A percentile compares a stretch with the other conserved stretches of the same genome.
Evolutionary conservation across 495 filamentous ascomycete species (phyloP).

Genomic region (Coniosporium apollinis): DNA sequence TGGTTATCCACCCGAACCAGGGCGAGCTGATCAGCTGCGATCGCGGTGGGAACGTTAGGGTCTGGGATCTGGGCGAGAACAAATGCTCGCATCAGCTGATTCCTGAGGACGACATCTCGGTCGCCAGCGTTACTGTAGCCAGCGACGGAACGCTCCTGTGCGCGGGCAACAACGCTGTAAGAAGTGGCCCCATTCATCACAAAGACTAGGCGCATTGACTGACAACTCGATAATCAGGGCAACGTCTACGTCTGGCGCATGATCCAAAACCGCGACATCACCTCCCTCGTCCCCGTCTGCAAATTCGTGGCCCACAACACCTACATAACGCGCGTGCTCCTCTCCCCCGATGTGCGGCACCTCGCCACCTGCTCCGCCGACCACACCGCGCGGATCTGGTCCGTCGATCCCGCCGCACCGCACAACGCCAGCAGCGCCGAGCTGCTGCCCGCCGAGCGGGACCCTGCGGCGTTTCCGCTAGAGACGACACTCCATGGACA

Average conservation of each 20-base stretch:
- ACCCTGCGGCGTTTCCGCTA: conserved; percentile 47
- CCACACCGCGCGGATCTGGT: conserved; percentile 96
- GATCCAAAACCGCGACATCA: conserved; percentile 64
- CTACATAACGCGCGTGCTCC: conserved; percentile 87
- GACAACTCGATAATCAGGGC: conserved; percentile 37
- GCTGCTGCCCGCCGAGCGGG: conserved; percentile 11
- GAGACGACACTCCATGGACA: conserved; percentile 86
- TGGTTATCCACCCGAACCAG: conserved; percentile 96
- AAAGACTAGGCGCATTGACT: neutral
- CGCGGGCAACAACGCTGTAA: conserved; percentile 82
- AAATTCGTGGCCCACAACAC: conserved; percentile 85
- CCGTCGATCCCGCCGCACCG: conserved; percentile 40
- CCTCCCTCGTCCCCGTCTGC: conserved; percentile 75
- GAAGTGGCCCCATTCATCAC: conserved; percentile 8
- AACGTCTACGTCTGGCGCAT: conserved; percentile 96
- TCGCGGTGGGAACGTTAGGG: conserved; percentile 75
- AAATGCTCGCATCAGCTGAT: conserved; percentile 93
- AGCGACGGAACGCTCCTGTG: conserved; percentile 89
- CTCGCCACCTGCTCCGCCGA: conserved; percentile 95
- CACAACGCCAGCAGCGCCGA: conserved; percentile 15
- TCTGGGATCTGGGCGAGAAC: conserved; percentile 96
- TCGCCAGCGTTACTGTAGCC: conserved; percentile 87
- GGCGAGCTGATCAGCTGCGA: conserved; percentile 95
- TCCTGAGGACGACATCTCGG: conserved; percentile 84
- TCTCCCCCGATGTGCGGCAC: conserved; percentile 93